Conservation (phyloP, 805 yeast species). For the Suhomyces emberorum region DNA sequence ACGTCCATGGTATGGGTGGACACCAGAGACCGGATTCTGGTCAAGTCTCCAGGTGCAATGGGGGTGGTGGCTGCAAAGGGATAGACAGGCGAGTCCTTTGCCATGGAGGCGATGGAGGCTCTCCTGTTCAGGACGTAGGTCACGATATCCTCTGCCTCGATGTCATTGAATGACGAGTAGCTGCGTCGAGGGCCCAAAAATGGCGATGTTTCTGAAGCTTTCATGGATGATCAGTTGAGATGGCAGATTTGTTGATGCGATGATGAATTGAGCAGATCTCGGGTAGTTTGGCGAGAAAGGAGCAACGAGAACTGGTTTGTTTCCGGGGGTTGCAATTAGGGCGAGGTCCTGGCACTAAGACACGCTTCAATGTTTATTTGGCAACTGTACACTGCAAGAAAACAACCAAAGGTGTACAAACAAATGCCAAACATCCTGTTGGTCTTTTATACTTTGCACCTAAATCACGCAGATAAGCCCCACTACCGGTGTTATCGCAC, state of each 20-base stretch:
- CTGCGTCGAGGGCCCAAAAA: constrained; percentile 8
- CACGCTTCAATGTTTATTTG: background rate
- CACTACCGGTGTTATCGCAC: too few species aligned
- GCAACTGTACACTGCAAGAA: too few species aligned
- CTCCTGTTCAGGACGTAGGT: constrained; percentile 39
- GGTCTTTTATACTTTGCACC: too few species aligned
- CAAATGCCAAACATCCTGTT: too few species aligned
- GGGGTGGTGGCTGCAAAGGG: constrained; percentile 12
- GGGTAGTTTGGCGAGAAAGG: too few species aligned
- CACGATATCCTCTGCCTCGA: constrained; percentile 36
- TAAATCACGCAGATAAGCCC: constrained; percentile 1
- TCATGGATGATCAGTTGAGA: too few species aligned
- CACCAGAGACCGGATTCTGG: constrained; percentile 14
- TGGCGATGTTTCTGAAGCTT: constrained; percentile 6
- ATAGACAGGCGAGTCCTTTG: constrained; percentile 17
- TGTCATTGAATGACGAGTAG: constrained; percentile 5
- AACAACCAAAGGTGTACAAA: too few species aligned
- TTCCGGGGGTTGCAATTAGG: too few species aligned
- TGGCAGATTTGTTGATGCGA: too few species aligned
- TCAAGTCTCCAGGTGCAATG: constrained; percentile 11
- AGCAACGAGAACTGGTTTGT: too few species aligned
- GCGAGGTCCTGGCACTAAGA: too few species aligned
- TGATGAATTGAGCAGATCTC: too few species aligned
- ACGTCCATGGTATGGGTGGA: constrained; percentile 12
- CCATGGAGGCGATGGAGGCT: constrained; percentile 35